Evolutionary conservation across 2,329 filamentous ascomycete genomes (phyloP).

Genomic region (Talaromyces sp.): DNA sequence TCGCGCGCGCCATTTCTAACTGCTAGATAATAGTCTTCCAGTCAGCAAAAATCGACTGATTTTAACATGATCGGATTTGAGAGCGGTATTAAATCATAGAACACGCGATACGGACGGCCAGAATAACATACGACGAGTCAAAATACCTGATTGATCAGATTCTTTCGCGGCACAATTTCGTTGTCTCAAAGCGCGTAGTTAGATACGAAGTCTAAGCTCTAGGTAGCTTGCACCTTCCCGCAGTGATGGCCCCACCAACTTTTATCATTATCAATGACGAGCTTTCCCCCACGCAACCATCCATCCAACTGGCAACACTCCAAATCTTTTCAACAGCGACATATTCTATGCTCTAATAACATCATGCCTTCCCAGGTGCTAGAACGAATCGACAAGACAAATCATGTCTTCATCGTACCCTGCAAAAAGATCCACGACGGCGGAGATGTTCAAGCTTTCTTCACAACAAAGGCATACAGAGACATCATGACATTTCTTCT

Average conservation of each 20-base stretch:
- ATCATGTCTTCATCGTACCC: conserved; percentile 61
- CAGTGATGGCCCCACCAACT: neutral
- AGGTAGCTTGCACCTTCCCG: neutral
- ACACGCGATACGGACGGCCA: neutral
- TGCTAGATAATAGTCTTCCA: neutral
- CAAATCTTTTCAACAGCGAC: neutral
- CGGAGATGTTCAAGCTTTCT: conserved; percentile 73
- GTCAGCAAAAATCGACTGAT: neutral
- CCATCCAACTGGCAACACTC: conserved; percentile 30
- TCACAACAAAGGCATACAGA: conserved; percentile 73
- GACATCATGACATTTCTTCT: conserved; percentile 83
- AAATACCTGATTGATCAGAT: neutral
- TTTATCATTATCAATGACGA: neutral
- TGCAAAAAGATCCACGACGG: conserved; percentile 79
- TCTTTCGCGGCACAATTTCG: neutral
- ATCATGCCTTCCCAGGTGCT: conserved; percentile 18
- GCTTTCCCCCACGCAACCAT: neutral
- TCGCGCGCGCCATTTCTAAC: neutral
- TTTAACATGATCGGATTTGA: neutral
- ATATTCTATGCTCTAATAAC: neutral
- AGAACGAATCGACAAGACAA: conserved; percentile 43
- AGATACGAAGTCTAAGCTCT: neutral
- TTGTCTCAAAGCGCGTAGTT: neutral
- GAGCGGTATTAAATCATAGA: neutral
- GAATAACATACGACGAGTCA: neutral